Conservation (phyloP, 306 rosid species). For the Quercus aquifolioides region DNA sequence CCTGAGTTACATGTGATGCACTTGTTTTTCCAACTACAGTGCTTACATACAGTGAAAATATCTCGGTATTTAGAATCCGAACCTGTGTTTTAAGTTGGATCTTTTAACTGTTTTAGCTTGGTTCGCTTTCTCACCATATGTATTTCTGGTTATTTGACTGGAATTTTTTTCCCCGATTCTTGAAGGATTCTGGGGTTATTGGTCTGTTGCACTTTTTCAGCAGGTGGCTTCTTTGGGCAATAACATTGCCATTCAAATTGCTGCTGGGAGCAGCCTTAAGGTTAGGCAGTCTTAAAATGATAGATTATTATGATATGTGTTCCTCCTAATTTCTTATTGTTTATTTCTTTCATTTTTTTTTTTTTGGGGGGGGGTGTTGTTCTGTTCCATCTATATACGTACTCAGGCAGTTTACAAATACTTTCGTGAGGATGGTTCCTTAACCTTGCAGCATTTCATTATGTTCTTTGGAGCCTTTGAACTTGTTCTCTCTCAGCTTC, state of each 20-base stretch:
- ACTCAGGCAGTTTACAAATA: conserved; percentile 63
- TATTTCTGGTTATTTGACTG: conserved; percentile 1
- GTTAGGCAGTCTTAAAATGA: conserved; percentile 24
- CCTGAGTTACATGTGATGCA: background rate
- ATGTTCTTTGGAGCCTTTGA: conserved; percentile 72
- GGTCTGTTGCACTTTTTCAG: conserved; percentile 69
- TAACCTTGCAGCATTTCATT: conserved; percentile 65
- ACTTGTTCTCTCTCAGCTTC: conserved; percentile 71
- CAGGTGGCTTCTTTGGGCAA: conserved; percentile 82
- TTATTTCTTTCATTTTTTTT: background rate
- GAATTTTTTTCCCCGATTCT: conserved; percentile 14
- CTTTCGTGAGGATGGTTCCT: conserved; percentile 46
- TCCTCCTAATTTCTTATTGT: background rate
- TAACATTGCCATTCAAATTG: conserved; percentile 79
- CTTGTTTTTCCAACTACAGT: no score
- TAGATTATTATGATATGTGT: background rate
- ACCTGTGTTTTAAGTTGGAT: background rate
- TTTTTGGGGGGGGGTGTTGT: background rate
- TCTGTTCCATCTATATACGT: background rate
- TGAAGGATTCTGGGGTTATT: conserved; percentile 75
- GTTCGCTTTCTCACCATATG: background rate
- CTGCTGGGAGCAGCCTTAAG: conserved; percentile 82
- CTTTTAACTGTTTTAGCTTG: background rate
- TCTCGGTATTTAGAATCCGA: background rate
- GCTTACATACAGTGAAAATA: background rate